These are phyloP conservation scores for Brettanomyces sp. DNA, from an alignment of 805 yeast genomes.

Conservation along the genomic window DNA sequence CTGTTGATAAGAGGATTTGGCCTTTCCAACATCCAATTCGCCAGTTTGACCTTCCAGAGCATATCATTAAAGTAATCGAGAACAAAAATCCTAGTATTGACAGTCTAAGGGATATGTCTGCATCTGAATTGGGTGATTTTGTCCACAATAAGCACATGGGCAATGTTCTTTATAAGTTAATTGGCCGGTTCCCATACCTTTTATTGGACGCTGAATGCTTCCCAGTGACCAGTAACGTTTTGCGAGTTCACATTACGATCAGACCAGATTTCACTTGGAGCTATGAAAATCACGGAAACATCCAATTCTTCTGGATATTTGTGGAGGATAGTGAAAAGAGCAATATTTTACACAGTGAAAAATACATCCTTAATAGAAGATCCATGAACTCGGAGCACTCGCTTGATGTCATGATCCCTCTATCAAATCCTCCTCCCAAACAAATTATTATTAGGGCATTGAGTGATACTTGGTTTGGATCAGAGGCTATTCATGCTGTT, in stretches of 20 bases:
- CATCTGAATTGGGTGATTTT: constrained; percentile 78
- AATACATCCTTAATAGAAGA: constrained; percentile 55
- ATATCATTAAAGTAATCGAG: constrained; percentile 52
- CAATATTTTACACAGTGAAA: constrained; percentile 72
- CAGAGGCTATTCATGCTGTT: constrained; percentile 65
- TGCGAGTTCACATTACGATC: constrained; percentile 65
- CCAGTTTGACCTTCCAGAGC: constrained; percentile 75
- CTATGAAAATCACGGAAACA: constrained; percentile 65
- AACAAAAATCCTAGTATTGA: constrained; percentile 63
- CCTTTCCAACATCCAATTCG: constrained; percentile 80
- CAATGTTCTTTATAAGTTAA: constrained; percentile 41
- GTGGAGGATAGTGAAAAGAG: constrained; percentile 79
- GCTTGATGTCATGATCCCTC: constrained; percentile 87
- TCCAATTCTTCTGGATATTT: constrained; percentile 85
- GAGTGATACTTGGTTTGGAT: constrained; percentile 86
- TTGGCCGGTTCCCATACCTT: constrained; percentile 69
- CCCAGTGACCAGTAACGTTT: constrained; percentile 81
- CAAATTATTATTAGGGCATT: constrained; percentile 73
- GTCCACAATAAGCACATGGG: constrained; percentile 82
- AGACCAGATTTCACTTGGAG: constrained; percentile 86
- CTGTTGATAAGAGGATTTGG: constrained; percentile 83
- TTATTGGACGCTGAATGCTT: constrained; percentile 72
- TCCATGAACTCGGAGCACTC: constrained; percentile 51
- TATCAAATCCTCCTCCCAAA: constrained; percentile 81
- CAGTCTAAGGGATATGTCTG: constrained; percentile 58